These are phyloP conservation scores for Podospora anserina DNA, from an alignment of 495 filamentous ascomycete genomes.

Conservation along the genomic window DNA sequence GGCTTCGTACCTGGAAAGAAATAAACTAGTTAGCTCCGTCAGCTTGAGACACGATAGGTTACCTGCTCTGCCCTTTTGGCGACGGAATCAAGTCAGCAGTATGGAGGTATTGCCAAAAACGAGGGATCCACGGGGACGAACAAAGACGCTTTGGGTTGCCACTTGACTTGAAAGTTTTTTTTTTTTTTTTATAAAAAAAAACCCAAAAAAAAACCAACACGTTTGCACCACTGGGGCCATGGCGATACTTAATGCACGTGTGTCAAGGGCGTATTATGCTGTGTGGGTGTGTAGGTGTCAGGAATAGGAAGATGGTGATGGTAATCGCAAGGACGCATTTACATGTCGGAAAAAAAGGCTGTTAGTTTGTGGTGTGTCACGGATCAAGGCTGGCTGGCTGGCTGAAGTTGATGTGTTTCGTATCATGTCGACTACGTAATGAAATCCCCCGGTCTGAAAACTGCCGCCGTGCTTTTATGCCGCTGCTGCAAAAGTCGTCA, in stretches of 20 bases:
- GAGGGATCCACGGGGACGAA: neutral
- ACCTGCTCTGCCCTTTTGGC: neutral
- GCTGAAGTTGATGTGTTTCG: conserved; percentile 27
- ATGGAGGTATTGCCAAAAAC: neutral
- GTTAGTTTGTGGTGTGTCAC: neutral
- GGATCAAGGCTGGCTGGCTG: conserved; percentile 19
- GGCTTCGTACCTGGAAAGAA: neutral
- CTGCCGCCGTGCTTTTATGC: neutral
- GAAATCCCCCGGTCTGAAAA: conserved; percentile 27
- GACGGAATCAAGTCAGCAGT: neutral
- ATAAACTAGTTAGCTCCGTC: neutral
- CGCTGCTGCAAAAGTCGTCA: conserved; percentile 33
- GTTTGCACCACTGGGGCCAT: conserved; percentile 6
- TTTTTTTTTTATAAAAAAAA: neutral
- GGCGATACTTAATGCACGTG: conserved; percentile 2
- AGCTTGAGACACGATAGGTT: neutral
- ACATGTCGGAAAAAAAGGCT: conserved; percentile 1
- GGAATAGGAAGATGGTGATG: neutral
- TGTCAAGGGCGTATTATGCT: neutral
- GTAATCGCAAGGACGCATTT: conserved; percentile 7
- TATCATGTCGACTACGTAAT: conserved; percentile 38
- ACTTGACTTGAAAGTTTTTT: neutral
- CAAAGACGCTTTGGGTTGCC: neutral
- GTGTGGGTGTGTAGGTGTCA: neutral
- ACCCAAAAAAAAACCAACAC: neutral